These are phyloP conservation scores for Candida smagusa DNA, from an alignment of 1,139 yeast species.

Conservation along the genomic window DNA sequence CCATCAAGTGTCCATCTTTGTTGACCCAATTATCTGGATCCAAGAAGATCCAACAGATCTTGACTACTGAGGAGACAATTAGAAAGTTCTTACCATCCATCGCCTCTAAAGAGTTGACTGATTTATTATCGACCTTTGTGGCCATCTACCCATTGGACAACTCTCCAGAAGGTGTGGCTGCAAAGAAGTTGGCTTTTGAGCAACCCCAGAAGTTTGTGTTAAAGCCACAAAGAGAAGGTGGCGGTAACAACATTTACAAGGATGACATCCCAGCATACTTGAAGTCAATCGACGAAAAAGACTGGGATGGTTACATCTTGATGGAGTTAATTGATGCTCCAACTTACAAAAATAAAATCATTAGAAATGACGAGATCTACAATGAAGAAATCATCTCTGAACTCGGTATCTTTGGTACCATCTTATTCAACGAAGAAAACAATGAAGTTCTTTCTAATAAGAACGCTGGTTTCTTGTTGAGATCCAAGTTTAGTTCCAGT, in stretches of 20 bases:
- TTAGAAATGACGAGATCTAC: slow-evolving; percentile 61
- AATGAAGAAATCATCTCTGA: slow-evolving; percentile 79
- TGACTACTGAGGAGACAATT: slow-evolving; percentile 55
- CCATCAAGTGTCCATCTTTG: slow-evolving; percentile 89
- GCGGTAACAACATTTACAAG: slow-evolving; percentile 88
- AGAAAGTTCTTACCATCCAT: slow-evolving; percentile 41
- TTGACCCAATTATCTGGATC: slow-evolving; percentile 89
- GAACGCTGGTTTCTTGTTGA: slow-evolving; percentile 77
- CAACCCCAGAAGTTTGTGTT: slow-evolving; percentile 71
- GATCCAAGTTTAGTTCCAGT: slow-evolving; percentile 83
- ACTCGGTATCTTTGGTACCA: slow-evolving; percentile 84
- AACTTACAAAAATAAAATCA: slow-evolving; percentile 59
- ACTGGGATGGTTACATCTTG: slow-evolving; percentile 88
- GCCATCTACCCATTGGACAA: slow-evolving; percentile 82
- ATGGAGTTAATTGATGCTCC: slow-evolving; percentile 92
- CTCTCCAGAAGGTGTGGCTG: slow-evolving; percentile 58
- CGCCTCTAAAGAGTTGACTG: slow-evolving; percentile 21
- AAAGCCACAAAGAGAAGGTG: slow-evolving; percentile 97
- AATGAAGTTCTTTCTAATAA: slow-evolving; percentile 61
- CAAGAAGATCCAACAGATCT: slow-evolving; percentile 85
- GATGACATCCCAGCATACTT: slow-evolving; percentile 77
- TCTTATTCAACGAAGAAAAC: slow-evolving; percentile 63
- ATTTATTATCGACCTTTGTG: slow-evolving; percentile 67
- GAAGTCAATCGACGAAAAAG: slow-evolving; percentile 54
- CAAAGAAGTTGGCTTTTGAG: slow-evolving; percentile 65